Evolutionary conservation across 176 grass and related monocot species (phyloP), one percentile per base, ranked within the genome.

Genomic region (Carex littledalei): DNA sequence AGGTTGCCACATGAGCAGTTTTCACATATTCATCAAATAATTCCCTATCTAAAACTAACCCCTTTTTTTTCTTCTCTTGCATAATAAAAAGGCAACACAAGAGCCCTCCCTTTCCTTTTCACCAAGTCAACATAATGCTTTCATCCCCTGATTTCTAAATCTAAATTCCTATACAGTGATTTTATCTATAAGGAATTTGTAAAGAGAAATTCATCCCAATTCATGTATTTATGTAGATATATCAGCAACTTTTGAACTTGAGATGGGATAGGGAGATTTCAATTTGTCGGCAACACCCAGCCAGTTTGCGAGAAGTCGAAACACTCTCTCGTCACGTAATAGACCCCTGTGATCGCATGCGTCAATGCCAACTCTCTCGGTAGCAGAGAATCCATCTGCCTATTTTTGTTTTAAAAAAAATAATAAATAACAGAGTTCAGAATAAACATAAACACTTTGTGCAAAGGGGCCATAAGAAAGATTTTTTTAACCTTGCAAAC

Each of bases 331-430:
- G 2, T 98, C 91, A 0, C 80, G 88, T 52, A 98, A 83, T 4
- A 95, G 87, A 47, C 86, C 91, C 21, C 95, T 75, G 75, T 98
- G 95, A 74, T 85, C 86, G 1, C 81, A 83, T 53, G 79, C 87
- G 22, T 86, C 54, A 83, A 98, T 26, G 14, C 93, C 93, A 35
- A 93, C 88, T 84, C 93, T 98, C 86, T 87, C 89, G 68, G 86
- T 88, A 0, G 95, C 93, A 26, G 58, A 47, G 67, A 95, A 92
- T 20, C 95, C 93, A 85, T 98, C 95, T 81, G 95, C 95, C 95
- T 98, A 77, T 67, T 65, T 60, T 82, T 29, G 26, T 39, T 35
- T 35, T 14, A 57, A 35, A 4, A 26, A 55, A 5, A 1, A 0
- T 14, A 53, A 45, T 86, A 70, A 34, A 6, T 72, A 18, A 50